These are phyloP conservation scores for Lasiodiplodia citricola DNA, from an alignment of 2,329 filamentous ascomycete genomes.

Conservation along the genomic window DNA sequence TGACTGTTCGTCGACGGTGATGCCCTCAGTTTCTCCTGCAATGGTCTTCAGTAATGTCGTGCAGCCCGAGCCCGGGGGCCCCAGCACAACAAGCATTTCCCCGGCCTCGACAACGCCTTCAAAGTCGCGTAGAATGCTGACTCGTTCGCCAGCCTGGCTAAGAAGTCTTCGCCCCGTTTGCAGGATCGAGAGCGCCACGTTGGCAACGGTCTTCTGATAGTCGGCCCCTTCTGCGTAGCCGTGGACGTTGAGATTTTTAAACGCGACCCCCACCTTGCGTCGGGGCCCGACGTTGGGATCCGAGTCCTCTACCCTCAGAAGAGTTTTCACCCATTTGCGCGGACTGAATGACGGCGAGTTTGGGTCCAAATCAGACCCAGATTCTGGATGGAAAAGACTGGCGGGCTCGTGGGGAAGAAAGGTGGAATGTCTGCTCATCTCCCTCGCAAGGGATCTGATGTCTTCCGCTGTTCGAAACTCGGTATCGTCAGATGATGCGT, in stretches of 20 bases:
- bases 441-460: background rate
- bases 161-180: conserved; percentile 38
- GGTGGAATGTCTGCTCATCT: background rate
- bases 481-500: background rate
- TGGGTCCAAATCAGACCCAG: background rate
- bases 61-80: conserved; percentile 71
- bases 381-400: background rate
- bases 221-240: conserved; percentile 56
- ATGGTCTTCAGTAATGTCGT: conserved; percentile 84
- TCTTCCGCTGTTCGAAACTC: background rate
- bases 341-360: background rate
- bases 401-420: background rate
- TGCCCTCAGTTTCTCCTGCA: conserved; percentile 79
- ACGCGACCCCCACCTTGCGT: conserved; percentile 39
- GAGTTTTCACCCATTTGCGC: background rate
- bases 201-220: conserved; percentile 58
- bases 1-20: conserved; percentile 70
- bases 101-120: conserved; percentile 71
- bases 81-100: conserved; percentile 75
- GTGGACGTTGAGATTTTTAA: conserved; percentile 54
- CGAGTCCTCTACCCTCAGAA: no score
- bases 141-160: conserved; percentile 41
- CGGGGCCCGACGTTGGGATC: no score
- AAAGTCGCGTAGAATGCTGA: conserved; percentile 71
- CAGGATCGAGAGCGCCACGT: conserved; percentile 49